Evolutionary conservation across 495 filamentous ascomycete species (phyloP), one percentile per base, ranked within the genome.

Genomic region (Annulohypoxylon bovei): DNA sequence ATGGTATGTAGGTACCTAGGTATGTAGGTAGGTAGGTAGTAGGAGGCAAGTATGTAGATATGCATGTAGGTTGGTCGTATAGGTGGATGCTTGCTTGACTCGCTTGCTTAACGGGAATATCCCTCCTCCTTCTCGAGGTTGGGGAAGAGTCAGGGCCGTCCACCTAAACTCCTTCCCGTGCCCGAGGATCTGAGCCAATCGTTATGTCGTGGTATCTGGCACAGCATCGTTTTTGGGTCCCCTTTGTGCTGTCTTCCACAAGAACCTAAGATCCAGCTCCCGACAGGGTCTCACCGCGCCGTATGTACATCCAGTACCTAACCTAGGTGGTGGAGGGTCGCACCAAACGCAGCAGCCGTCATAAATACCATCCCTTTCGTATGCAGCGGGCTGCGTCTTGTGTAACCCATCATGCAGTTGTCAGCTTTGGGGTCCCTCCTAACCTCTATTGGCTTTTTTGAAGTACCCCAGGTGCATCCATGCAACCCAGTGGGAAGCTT

Each of bases 181-280:
- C 65, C 70, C 70, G 65, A 67, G 56, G 70, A 72, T 72, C 70
- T 72, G 61, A 72, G 40, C 71, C 71, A 73, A 67, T 73, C 66
- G 71, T 62, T 66, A 70, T 70, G 71, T 66, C 53, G 71, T 73
- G 71, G 71, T 52, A 69, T 66, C 71, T 73, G 62, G 67, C 71
- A 73, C 71, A 73, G 57, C 62, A 39, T 66, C 46, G 46, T 50
- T 50, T 62, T 40, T 42, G 18, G 55, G 60, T 53, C 37, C 61
- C 54, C 69, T 35, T 35, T 65, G 59, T 72, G 59, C 35, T 72
- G 60, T 73, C 71, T 73, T 62, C 67, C 67, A 70, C 62, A 70
- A 50, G 59, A 62, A 73, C 25, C 61, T 68, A 67, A 73, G 65
- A 70, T 73, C 66, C 71, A 73, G 71, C 65, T 73, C 71, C 67